These are phyloP conservation scores for Xerocomus brunneocitrinus DNA, from an alignment of 768 basidiomycete genomes.

Conservation along the genomic window DNA sequence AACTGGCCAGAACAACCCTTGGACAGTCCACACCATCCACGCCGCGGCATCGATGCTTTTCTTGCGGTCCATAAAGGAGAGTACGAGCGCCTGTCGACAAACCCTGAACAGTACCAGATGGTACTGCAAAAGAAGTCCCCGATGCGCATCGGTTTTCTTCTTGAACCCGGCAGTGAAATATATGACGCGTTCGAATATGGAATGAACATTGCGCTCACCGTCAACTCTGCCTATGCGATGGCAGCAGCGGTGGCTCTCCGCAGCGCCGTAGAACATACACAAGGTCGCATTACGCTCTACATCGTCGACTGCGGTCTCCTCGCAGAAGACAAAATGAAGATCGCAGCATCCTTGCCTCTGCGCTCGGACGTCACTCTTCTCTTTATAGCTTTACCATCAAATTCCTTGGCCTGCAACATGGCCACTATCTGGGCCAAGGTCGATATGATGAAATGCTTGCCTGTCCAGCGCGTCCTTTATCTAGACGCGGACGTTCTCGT, in stretches of 20 bases:
- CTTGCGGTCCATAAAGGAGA: conserved; percentile 47
- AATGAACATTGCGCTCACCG: conserved; percentile 43
- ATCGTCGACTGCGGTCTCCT: conserved; percentile 45
- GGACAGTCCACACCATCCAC: conserved; percentile 50
- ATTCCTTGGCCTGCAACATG: conserved; percentile 24
- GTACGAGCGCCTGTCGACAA: conserved; percentile 38
- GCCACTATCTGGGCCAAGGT: conserved; percentile 48
- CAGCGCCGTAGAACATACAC: conserved; percentile 35
- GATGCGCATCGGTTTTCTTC: conserved; percentile 50
- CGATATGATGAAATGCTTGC: conserved; percentile 42
- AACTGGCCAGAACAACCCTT: conserved; percentile 46
- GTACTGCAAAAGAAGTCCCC: conserved; percentile 46
- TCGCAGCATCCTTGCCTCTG: conserved; percentile 28
- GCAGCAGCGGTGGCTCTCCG: conserved; percentile 45
- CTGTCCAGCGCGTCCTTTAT: conserved; percentile 48
- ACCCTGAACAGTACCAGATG: conserved; percentile 43
- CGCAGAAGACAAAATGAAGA: conserved; percentile 30
- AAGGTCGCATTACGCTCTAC: conserved; percentile 44
- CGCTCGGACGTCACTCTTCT: conserved; percentile 35
- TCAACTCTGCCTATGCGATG: conserved; percentile 44
- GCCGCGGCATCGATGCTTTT: conserved; percentile 54
- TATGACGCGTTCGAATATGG: conserved; percentile 38
- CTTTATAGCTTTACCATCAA: conserved; percentile 37
- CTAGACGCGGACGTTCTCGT: conserved; percentile 52
- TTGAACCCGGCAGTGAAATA: conserved; percentile 2